Percentiles rank a stretch among this genome's conserved stretches.
phyloP scores from a whole-genome alignment of 1,284 basidiomycete species.

The Cerioporus squamosus region DNA sequence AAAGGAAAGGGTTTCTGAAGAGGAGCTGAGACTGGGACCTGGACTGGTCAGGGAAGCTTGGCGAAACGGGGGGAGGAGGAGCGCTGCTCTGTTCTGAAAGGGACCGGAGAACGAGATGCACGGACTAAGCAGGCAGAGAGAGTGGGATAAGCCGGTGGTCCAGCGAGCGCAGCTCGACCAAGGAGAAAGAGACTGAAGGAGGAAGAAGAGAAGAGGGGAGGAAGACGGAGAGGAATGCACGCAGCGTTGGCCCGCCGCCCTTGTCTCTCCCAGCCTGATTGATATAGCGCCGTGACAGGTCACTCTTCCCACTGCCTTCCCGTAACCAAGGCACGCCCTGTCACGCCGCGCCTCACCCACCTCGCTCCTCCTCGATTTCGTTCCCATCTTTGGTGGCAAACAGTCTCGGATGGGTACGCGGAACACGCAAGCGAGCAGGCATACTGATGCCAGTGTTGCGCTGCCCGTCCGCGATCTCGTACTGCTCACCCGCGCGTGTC shows the following conservation, averaged over 20 bases:
- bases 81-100: conserved; percentile 35
- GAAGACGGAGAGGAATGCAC: conserved; percentile 29
- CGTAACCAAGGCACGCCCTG: conserved; percentile 20
- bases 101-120: conserved; percentile 30
- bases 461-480: not conserved
- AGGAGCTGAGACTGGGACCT: conserved; percentile 18
- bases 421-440: too few relatives aligned
- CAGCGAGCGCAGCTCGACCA: conserved; percentile 61
- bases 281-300: conserved; percentile 25
- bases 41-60: conserved; percentile 2
- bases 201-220: conserved; percentile 25
- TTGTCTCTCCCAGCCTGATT: conserved; percentile 3
- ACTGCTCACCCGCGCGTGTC: not conserved
- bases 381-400: not conserved
- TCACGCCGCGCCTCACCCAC: conserved; percentile 8
- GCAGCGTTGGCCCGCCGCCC: conserved; percentile 24
- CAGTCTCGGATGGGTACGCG: too few relatives aligned
- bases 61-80: conserved; percentile 27
- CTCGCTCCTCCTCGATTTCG: not conserved
- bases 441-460: not conserved
- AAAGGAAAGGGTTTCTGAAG: conserved; percentile 17
- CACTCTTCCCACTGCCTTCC: conserved; percentile 20
- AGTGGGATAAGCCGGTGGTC: conserved; percentile 29
- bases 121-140: conserved; percentile 30
- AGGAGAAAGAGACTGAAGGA: conserved; percentile 33